These are phyloP conservation scores for Vairimorpha ceranae DNA, from an alignment of 371 early-diverging fungal species.

Conservation along the genomic window DNA sequence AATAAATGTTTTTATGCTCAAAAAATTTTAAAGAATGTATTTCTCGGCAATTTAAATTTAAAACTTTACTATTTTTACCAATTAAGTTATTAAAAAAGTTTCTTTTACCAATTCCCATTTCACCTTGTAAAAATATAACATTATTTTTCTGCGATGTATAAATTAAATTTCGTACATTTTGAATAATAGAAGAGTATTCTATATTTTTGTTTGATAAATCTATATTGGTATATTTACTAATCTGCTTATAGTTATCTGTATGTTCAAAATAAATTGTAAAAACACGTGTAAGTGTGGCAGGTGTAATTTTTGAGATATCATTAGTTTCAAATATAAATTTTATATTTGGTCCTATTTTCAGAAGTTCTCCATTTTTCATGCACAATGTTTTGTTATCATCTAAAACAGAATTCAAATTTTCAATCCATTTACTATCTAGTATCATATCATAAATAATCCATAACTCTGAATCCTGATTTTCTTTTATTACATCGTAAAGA, in stretches of 20 bases:
- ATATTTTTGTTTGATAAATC: background rate
- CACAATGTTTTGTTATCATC: slow-evolving; percentile 76
- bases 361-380: slow-evolving; percentile 83
- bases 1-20: background rate
- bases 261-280: slow-evolving; percentile 97
- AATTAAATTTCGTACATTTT: no score
- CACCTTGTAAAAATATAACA: slow-evolving; percentile 17
- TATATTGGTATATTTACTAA: background rate
- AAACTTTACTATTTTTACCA: background rate
- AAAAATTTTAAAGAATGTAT: background rate
- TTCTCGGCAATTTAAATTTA: background rate
- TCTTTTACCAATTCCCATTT: slow-evolving; percentile 12
- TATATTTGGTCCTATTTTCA: slow-evolving; percentile 82
- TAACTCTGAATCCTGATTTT: slow-evolving; percentile 89
- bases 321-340: slow-evolving; percentile 98
- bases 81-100: slow-evolving; percentile 6
- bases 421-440: slow-evolving; percentile 98
- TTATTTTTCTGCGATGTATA: no score
- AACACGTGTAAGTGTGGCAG: slow-evolving; percentile 93
- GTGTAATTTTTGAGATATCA: slow-evolving; percentile 81
- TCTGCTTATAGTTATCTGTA: no score
- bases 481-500: slow-evolving; percentile 83
- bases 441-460: slow-evolving; percentile 99
- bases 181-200: background rate
- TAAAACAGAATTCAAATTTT: slow-evolving; percentile 79